Percentiles rank a stretch among this genome's conserved stretches.
Evolutionary conservation across 2,329 filamentous ascomycete species (phyloP).

Genomic region (Fusarium keratoplasticum): DNA sequence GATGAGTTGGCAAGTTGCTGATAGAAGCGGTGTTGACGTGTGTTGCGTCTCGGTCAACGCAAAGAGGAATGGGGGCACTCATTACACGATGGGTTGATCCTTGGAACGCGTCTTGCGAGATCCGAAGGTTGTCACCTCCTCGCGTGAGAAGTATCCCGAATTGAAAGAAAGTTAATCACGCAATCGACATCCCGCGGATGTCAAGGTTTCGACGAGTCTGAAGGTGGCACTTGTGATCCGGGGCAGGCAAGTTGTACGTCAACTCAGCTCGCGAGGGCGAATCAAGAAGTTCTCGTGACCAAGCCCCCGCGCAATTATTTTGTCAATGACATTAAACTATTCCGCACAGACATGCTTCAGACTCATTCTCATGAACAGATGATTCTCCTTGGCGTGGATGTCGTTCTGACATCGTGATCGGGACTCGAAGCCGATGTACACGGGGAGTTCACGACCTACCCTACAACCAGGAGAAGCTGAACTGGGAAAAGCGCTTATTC

Average conservation of each 20-base stretch:
- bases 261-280: background rate
- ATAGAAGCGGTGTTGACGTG: background rate
- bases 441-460: slow-evolving; percentile 6
- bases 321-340: background rate
- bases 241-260: slow-evolving; percentile 23
- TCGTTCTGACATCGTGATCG: background rate
- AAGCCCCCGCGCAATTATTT: background rate
- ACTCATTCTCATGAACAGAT: background rate
- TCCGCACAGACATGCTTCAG: background rate
- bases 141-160: slow-evolving; percentile 21
- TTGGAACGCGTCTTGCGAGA: slow-evolving; percentile 22
- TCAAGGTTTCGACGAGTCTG: background rate
- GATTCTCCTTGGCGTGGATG: background rate
- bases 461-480: background rate
- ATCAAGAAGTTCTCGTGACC: background rate
- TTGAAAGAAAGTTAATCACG: slow-evolving; percentile 32
- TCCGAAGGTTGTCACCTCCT: slow-evolving; percentile 24
- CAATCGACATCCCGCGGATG: slow-evolving; percentile 27
- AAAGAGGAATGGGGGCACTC: background rate
- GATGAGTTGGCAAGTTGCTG: slow-evolving; percentile 5
- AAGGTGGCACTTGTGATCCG: background rate
- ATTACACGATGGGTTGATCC: background rate
- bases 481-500: background rate
- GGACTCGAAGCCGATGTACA: background rate
- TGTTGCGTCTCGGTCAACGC: background rate